phyloP scores from a whole-genome alignment of 2,329 filamentous ascomycete genomes.

The Aspergillus sp. region DNA sequence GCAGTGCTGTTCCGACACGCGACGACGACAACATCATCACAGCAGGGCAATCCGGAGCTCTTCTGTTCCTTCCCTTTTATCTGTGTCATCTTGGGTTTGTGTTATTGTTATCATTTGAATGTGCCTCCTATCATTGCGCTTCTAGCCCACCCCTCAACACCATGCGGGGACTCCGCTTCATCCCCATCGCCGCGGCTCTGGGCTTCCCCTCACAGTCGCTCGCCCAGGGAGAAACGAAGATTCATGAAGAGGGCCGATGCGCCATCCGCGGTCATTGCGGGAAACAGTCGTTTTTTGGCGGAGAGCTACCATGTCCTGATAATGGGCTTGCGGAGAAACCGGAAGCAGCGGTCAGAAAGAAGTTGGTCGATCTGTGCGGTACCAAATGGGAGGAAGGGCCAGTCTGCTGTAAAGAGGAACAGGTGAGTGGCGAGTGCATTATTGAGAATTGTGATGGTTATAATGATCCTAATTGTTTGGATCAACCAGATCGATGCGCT shows the following conservation, averaged over 20 bases:
- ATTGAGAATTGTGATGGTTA: too few relatives aligned
- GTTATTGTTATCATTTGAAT: constrained; percentile 2
- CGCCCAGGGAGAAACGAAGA: constrained; percentile 44
- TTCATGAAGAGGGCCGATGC: constrained; percentile 84
- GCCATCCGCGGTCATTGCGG: constrained; percentile 91
- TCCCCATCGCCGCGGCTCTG: constrained; percentile 27
- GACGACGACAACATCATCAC: neutral
- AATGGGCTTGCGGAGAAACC: constrained; percentile 80
- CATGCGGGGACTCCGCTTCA: constrained; percentile 34
- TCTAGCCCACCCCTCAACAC: constrained; percentile 10
- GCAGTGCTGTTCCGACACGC: neutral
- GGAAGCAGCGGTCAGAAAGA: constrained; percentile 67
- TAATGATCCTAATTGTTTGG: neutral
- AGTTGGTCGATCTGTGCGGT: constrained; percentile 83
- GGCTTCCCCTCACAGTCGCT: constrained; percentile 27
- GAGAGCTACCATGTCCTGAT: constrained; percentile 87
- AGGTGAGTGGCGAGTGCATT: constrained; percentile 49
- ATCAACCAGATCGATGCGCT: constrained; percentile 68
- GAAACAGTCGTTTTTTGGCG: constrained; percentile 84
- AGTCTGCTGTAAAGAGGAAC: constrained; percentile 80
- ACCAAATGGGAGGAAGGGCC: constrained; percentile 79
- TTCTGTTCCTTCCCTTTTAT: neutral
- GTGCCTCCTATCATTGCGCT: neutral
- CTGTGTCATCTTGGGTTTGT: neutral
- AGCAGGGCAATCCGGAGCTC: constrained; percentile 27